Evolutionary conservation across 768 basidiomycete genomes (phyloP).

Genomic region (Sarcomyxa edulis): DNA sequence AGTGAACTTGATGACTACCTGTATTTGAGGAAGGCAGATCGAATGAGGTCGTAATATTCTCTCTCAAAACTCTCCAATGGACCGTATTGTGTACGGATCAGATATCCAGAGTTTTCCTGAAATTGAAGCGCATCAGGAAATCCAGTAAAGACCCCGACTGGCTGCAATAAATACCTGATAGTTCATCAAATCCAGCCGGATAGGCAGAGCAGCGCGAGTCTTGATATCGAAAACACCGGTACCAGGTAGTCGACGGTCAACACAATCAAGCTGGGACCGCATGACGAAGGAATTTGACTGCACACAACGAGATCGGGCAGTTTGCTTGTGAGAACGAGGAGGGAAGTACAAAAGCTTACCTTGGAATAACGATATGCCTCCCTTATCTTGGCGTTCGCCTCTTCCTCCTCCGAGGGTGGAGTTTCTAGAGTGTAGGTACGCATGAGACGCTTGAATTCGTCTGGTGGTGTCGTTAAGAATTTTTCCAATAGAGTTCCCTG

Average conservation of each 20-base stretch:
- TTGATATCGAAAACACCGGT: conserved; percentile 96
- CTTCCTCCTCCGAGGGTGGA: conserved; percentile 15
- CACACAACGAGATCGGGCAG: neutral
- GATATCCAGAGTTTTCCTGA: conserved; percentile 77
- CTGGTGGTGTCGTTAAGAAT: conserved; percentile 63
- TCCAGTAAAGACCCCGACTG: neutral
- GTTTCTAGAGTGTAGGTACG: no score
- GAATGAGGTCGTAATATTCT: conserved; percentile 92
- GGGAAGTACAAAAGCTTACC: conserved; percentile 51
- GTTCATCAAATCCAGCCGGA: conserved; percentile 84
- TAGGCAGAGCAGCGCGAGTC: conserved; percentile 80
- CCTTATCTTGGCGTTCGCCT: conserved; percentile 31
- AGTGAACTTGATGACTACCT: conserved; percentile 38
- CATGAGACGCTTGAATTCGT: conserved; percentile 56
- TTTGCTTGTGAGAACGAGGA: conserved; percentile 3
- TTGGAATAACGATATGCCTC: conserved; percentile 88
- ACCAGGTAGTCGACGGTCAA: conserved; percentile 76
- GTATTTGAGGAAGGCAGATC: conserved; percentile 93
- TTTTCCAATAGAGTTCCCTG: conserved; percentile 90
- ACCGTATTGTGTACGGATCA: conserved; percentile 62
- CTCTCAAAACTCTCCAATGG: conserved; percentile 77
- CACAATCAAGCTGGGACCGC: conserved; percentile 93
- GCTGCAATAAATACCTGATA: no score
- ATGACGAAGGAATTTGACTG: conserved; percentile 70
- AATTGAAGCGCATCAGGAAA: neutral